Evolutionary conservation across 2,329 filamentous ascomycete species (phyloP).

Genomic region (Diaporthe sp.): DNA sequence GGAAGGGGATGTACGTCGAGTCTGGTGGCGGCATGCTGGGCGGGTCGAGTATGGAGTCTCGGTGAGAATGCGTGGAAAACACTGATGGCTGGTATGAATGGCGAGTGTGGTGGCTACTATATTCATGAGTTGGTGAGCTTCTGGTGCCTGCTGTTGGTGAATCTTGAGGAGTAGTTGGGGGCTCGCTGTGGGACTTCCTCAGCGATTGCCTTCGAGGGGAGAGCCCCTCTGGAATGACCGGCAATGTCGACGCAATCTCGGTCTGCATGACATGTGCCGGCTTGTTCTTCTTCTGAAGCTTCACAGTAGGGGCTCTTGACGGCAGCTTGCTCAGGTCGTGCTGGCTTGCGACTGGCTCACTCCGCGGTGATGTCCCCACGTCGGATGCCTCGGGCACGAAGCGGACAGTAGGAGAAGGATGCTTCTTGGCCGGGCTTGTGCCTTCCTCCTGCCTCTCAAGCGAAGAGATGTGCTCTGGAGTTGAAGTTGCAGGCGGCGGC

Average conservation of each 20-base stretch:
- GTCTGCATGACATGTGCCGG: constrained; percentile 47
- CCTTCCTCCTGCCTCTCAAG: constrained; percentile 55
- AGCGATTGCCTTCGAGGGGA: constrained; percentile 58
- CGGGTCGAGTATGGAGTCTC: constrained; percentile 69
- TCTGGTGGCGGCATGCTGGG: constrained; percentile 73
- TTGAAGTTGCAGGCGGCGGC: constrained; percentile 46
- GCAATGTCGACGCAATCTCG: constrained; percentile 56
- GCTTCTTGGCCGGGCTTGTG: constrained; percentile 43
- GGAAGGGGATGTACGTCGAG: constrained; percentile 71
- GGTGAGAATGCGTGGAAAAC: constrained; percentile 59
- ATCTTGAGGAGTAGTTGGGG: constrained; percentile 17
- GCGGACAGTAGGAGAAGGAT: constrained; percentile 34
- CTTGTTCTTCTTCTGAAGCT: constrained; percentile 62
- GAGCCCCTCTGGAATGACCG: constrained; percentile 64
- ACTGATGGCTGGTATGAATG: constrained; percentile 67
- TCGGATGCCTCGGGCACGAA: constrained; percentile 35
- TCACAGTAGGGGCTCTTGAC: constrained; percentile 56
- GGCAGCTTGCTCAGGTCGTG: constrained; percentile 21
- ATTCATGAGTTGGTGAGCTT: constrained; percentile 57
- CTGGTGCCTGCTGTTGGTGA: constrained; percentile 43
- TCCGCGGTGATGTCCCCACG: constrained; percentile 28
- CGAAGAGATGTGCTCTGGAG: constrained; percentile 51
- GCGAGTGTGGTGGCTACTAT: constrained; percentile 58
- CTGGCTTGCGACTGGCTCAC: constrained; percentile 34
- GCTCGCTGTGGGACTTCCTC: constrained; percentile 49